Evolutionary conservation across 495 filamentous ascomycete genomes (phyloP).

Genomic region (Hypoxylon cercidicola): DNA sequence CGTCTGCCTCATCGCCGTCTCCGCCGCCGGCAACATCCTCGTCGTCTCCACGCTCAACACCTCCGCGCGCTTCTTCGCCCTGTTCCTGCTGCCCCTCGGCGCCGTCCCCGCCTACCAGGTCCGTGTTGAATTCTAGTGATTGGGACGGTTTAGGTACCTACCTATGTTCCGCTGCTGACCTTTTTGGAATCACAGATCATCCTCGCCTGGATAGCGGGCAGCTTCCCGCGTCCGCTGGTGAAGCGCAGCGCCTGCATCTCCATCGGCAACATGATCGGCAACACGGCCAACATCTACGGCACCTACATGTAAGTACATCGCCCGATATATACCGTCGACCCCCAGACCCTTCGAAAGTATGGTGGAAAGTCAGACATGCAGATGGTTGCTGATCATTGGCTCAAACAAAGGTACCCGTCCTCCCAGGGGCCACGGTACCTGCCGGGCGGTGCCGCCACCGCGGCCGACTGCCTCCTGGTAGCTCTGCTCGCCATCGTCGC

Average conservation of each 20-base stretch:
- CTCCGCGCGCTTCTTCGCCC: conserved; percentile 61
- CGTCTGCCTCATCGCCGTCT: conserved; percentile 56
- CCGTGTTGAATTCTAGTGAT: conserved; percentile 9
- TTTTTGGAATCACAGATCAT: conserved; percentile 53
- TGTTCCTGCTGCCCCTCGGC: conserved; percentile 62
- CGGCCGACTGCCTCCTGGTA: conserved; percentile 58
- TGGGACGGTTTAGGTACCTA: conserved; percentile 10
- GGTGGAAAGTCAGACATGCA: too few species aligned
- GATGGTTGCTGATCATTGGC: conserved; percentile 11
- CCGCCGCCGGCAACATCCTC: conserved; percentile 62
- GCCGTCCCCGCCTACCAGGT: conserved; percentile 56
- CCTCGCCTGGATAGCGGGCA: conserved; percentile 63
- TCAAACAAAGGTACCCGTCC: conserved; percentile 46
- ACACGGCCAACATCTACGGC: conserved; percentile 65
- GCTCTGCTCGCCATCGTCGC: conserved; percentile 54
- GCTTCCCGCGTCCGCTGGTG: conserved; percentile 63
- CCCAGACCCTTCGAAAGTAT: too few species aligned
- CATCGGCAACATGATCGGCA: conserved; percentile 66
- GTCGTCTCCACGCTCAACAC: conserved; percentile 56
- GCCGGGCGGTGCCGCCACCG: conserved; percentile 54
- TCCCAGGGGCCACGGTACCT: conserved; percentile 62
- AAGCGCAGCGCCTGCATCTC: conserved; percentile 64
- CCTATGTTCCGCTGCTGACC: conserved; percentile 34
- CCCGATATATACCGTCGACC: too few species aligned
- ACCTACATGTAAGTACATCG: conserved; percentile 65